Evolutionary conservation across 495 filamentous ascomycete species (phyloP).

Genomic region (Penicillium pancosmium): DNA sequence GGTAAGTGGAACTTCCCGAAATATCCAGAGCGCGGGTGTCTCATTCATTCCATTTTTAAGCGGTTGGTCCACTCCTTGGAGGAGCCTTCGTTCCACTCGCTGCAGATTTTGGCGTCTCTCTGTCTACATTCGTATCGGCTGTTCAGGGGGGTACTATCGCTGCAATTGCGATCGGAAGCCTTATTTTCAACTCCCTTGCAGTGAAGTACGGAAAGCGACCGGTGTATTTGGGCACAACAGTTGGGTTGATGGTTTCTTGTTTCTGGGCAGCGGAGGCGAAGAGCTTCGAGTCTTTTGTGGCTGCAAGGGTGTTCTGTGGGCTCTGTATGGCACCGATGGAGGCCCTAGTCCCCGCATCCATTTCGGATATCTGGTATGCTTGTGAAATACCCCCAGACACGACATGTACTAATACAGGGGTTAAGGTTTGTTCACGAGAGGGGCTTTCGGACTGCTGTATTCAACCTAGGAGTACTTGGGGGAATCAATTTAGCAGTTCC

Average conservation of each 20-base stretch:
- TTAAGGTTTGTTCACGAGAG: slow-evolving; percentile 63
- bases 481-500: slow-evolving; percentile 47
- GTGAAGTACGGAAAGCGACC: slow-evolving; percentile 67
- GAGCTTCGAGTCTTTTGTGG: slow-evolving; percentile 60
- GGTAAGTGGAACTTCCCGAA: slow-evolving; percentile 25
- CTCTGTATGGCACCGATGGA: slow-evolving; percentile 37
- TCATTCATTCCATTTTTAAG: slow-evolving; percentile 16
- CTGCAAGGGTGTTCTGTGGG: slow-evolving; percentile 39
- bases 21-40: not conserved
- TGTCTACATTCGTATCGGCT: slow-evolving; percentile 38
- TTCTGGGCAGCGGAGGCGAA: slow-evolving; percentile 63
- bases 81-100: slow-evolving; percentile 39
- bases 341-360: slow-evolving; percentile 34
- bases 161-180: slow-evolving; percentile 54
- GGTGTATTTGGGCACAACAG: slow-evolving; percentile 59
- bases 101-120: slow-evolving; percentile 36
- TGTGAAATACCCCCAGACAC: not conserved
- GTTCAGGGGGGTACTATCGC: slow-evolving; percentile 34
- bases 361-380: slow-evolving; percentile 30
- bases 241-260: slow-evolving; percentile 59
- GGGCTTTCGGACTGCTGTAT: slow-evolving; percentile 64
- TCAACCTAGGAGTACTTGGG: slow-evolving; percentile 62
- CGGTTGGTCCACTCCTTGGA: slow-evolving; percentile 41
- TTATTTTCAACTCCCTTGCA: slow-evolving; percentile 64
- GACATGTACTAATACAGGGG: not conserved